phyloP scores from a whole-genome alignment of 2,329 filamentous ascomycete genomes.

The Aspergillus amoenus region DNA sequence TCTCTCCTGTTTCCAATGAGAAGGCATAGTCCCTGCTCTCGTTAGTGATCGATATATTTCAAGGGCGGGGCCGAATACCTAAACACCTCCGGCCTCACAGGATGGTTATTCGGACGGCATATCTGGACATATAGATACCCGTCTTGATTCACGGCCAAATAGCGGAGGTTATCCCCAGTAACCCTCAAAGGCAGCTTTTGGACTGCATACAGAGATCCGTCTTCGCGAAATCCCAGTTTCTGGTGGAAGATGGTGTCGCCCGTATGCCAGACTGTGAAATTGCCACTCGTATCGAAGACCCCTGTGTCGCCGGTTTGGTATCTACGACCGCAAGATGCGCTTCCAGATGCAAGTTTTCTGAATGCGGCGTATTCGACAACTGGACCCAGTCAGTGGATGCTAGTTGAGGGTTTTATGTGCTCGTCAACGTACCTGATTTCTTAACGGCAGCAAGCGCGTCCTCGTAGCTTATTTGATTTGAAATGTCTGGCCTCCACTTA shows the following conservation, averaged over 20 bases:
- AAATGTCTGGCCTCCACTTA: background rate
- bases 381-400: background rate
- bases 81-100: background rate
- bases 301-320: too few species aligned
- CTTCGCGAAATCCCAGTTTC: background rate
- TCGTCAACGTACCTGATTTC: background rate
- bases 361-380: background rate
- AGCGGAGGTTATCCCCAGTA: background rate
- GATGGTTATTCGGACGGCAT: background rate
- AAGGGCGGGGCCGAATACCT: background rate
- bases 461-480: background rate
- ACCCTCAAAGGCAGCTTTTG: background rate
- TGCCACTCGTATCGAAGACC: background rate
- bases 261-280: background rate
- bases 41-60: background rate
- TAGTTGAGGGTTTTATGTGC: background rate
- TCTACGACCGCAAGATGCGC: background rate
- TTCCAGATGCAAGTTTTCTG: background rate
- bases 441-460: background rate
- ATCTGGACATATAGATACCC: background rate
- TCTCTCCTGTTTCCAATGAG: background rate
- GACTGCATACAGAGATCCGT: background rate
- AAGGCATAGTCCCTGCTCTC: background rate
- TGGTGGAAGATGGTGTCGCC: background rate
- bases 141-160: background rate